Evolutionary conservation across 108 stramenopile genomes (phyloP), one percentile per base, ranked within the genome.

Genomic region (Nitzschia sp.): DNA sequence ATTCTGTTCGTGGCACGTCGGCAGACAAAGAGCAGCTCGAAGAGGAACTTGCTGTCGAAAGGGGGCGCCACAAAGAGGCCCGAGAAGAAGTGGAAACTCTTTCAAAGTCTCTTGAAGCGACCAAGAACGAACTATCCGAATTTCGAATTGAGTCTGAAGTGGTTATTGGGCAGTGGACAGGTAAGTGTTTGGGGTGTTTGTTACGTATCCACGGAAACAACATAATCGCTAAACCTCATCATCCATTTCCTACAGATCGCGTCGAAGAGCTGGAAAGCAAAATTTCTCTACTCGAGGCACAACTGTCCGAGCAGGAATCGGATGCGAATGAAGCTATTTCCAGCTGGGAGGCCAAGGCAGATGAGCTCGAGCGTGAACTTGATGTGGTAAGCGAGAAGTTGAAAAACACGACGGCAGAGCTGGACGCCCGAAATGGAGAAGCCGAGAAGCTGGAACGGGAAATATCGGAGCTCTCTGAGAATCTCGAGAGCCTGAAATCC

Each of bases 301-400:
- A 68, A 30, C 55, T 78, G 4, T 53, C 71, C 38, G 54, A 70
- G 35, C 86, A 86, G 62, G 76, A 83, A 34, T 46, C 26, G 23
- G 78, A 84, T 54, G 89, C 89, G 11, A 82, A 72, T 28, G 81
- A 72, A 33, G 89, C 83, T 18, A 91, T 91, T 56, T 53, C 69
- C 28, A 70, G 79, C 55, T 91, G 89, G 89, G 87, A 88, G 53
- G 49, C 73, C 27, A 70, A 77, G 75, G 29, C 85, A 66, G 46
- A 66, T 27, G 71, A 68, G 45, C 60, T 76, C 77, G 77, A 79
- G 66, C 46, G 70, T 71, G 84, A 74, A 48, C 66, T 69, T 31
- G 63, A 68, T 13, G 29, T 26, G 0, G 53, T 47, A 15, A 51
- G 31, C 28, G 62, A 59, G 19, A 46, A 79, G 33, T 42, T 70